Percentiles rank a stretch among this genome's conserved stretches.
phyloP scores from a whole-genome alignment of 352 stramenopile genomes.

The Phytophthora niederhauseri region DNA sequence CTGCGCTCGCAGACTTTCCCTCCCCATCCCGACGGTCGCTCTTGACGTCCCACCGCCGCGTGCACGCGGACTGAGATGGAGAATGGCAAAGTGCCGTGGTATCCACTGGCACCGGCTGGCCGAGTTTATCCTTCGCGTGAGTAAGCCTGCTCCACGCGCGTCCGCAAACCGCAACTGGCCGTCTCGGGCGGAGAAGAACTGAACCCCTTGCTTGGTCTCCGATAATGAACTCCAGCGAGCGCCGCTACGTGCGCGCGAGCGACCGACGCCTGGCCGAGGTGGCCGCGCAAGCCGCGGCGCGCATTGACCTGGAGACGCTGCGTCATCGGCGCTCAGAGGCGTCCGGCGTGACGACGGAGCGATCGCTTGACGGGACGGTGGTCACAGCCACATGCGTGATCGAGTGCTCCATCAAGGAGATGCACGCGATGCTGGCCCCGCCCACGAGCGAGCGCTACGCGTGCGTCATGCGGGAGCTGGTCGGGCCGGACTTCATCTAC shows the following conservation, averaged over 20 bases:
- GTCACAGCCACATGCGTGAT: conserved; percentile 44
- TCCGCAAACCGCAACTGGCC: conserved; percentile 22
- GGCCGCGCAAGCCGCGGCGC: conserved; percentile 28
- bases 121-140: background rate
- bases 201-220: conserved; percentile 4
- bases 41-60: conserved; percentile 22
- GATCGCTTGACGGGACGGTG: conserved; percentile 28
- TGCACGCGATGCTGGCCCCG: conserved; percentile 38
- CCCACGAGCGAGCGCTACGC: conserved; percentile 43
- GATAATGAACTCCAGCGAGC: conserved; percentile 21
- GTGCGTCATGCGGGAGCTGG: conserved; percentile 48
- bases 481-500: conserved; percentile 55
- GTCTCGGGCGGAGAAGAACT: conserved; percentile 10
- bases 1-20: conserved; percentile 27
- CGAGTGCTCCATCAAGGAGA: conserved; percentile 47
- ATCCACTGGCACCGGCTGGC: background rate
- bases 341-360: conserved; percentile 35
- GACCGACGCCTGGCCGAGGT: conserved; percentile 50
- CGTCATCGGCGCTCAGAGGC: conserved; percentile 24
- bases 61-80: background rate
- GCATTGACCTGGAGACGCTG: conserved; percentile 38
- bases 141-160: conserved; percentile 10
- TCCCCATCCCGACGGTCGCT: conserved; percentile 31
- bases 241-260: conserved; percentile 52
- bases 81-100: background rate